Base-by-base conservation (phyloP, 306 rosid genomes). In the Malus fusca region DNA sequence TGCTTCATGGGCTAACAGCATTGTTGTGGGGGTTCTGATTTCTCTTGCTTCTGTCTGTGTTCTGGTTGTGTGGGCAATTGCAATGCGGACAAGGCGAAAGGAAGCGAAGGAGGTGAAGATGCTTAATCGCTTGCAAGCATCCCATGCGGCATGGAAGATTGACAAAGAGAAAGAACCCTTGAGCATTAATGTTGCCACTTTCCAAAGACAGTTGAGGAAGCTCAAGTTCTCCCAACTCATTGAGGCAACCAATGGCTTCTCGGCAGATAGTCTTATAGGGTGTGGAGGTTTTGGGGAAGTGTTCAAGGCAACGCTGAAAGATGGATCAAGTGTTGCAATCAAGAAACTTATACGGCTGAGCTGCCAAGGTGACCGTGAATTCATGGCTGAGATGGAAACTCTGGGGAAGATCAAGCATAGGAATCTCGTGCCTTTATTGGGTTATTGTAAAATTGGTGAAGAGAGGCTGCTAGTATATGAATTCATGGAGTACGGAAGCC, bases 311-410 rank as follows among this genome's bases (percentile, higher is more conserved):
- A 94, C 96, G 5, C 81, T 94, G 68, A 90, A 87, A 80, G 98
- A 94, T 23, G 98, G 98, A 3, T 86, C 98, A 3, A 86, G 90
- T 69, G 98, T 94, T 42, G 98, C 98, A n/a, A 94, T 94, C 65
- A 94, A 94, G 89, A 94, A 94, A 85, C 93, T 94, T 55, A 91
- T 94, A 67, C 77, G 97, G 68, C 69, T 94, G 46, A 94, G 98
- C 81, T 91, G 97, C 80, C 98, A 94, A 73, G 98, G 98, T 13
- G 98, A 94, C 79, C 78, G 98, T 5, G 98, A 94, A 77, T 94
- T 94, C 94, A 90, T 88, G 91, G 98, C 98, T 2, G 98, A 94
- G 85, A 94, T 94, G 98, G 98, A 94, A 85, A 94, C 98, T 70
- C 78, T 94, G 44, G 98, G 98, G 68, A 94, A 94, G 85, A 94